Evolutionary conservation across 1,284 basidiomycete genomes (phyloP).

Genomic region (Sanghuangporus sanghuang): DNA sequence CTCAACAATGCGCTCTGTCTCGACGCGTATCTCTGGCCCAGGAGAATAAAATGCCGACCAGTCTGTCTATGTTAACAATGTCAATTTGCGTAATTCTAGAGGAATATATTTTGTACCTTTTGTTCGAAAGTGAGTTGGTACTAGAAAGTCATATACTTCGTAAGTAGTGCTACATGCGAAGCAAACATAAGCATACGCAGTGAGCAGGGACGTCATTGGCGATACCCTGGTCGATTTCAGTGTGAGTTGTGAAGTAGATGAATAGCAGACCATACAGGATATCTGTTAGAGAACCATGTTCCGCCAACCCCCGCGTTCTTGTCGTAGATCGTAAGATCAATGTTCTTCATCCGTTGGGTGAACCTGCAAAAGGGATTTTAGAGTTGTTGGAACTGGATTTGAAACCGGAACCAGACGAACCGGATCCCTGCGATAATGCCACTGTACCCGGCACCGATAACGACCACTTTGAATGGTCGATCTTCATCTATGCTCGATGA

Average conservation of each 20-base stretch:
- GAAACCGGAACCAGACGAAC: neutral
- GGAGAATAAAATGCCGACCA: conserved; percentile 59
- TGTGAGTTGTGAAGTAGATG: neutral
- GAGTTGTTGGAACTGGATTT: neutral
- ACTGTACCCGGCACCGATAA: conserved; percentile 26
- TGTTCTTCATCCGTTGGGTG: conserved; percentile 55
- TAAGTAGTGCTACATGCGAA: neutral
- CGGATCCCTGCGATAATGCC: conserved; percentile 26
- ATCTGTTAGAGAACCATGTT: conserved; percentile 44
- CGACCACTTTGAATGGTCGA: conserved; percentile 19
- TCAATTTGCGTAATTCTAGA: neutral
- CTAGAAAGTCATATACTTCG: conserved; percentile 25
- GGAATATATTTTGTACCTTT: conserved; percentile 31
- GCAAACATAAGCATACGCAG: conserved; percentile 30
- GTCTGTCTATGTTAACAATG: conserved; percentile 32
- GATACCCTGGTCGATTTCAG: conserved; percentile 33
- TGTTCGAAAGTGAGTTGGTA: conserved; percentile 57
- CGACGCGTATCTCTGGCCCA: conserved; percentile 50
- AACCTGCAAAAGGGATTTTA: conserved; percentile 50
- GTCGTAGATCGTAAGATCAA: conserved; percentile 56
- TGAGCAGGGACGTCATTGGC: conserved; percentile 55
- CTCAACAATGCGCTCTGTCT: conserved; percentile 47
- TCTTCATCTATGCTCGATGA: conserved; percentile 23
- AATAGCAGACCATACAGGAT: conserved; percentile 26
- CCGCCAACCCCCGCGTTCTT: conserved; percentile 54